Conservation (phyloP, 768 basidiomycete species). For the Russula brevipes region DNA sequence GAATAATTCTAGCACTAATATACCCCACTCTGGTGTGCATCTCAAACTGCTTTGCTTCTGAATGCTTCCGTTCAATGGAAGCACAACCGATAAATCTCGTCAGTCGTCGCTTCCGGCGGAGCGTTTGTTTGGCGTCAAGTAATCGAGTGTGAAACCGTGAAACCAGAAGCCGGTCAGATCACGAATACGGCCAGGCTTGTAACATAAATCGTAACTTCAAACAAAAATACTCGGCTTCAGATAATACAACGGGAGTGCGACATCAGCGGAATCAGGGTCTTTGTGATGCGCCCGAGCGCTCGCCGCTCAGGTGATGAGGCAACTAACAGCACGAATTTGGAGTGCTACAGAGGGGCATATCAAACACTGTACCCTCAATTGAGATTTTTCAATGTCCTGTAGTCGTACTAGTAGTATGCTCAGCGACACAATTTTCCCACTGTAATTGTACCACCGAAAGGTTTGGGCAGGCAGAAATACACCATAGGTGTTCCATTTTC, state of each 20-base stretch:
- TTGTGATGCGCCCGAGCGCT: slow-evolving; percentile 5
- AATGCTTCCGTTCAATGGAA: slow-evolving; percentile 18
- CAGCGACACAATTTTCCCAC: not conserved
- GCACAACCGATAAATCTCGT: slow-evolving; percentile 2
- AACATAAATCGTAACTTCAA: not conserved
- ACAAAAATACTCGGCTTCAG: not conserved
- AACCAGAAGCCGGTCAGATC: not conserved
- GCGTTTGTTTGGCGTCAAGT: slow-evolving; percentile 6
- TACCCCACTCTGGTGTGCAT: slow-evolving; percentile 21
- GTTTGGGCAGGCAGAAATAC: not conserved
- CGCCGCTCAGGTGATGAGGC: not conserved
- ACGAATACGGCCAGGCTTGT: not conserved
- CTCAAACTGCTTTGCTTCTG: slow-evolving; percentile 14
- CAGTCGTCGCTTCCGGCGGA: slow-evolving; percentile 5
- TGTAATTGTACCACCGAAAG: not conserved
- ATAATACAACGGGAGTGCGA: not conserved
- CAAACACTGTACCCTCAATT: not conserved
- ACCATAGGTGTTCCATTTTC: not conserved
- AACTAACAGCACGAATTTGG: slow-evolving; percentile 3
- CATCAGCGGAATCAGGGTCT: not conserved
- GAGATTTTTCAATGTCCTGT: slow-evolving; percentile 1
- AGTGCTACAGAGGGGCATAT: not conserved
- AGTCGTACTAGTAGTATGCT: not conserved
- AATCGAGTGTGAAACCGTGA: slow-evolving; percentile 1
- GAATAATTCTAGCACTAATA: slow-evolving; percentile 26